A percentile compares a stretch with the other conserved stretches of the same genome.
These are phyloP conservation scores for Leccinum longicurvipes DNA, from an alignment of 768 basidiomycete genomes.

Conservation along the genomic window DNA sequence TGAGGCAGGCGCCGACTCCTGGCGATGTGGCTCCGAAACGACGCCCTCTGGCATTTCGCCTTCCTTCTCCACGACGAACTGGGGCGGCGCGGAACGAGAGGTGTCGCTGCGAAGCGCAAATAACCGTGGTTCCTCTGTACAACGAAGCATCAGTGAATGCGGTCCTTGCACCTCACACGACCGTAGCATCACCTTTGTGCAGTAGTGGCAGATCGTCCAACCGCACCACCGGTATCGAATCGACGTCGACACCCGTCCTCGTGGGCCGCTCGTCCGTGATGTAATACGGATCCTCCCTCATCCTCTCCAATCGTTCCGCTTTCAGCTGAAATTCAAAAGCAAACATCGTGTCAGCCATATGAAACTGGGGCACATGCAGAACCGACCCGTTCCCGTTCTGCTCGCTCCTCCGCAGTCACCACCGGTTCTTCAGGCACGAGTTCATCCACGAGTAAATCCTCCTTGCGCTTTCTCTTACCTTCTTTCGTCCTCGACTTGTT, in stretches of 20 bases:
- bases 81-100: constrained; percentile 40
- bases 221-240: constrained; percentile 87
- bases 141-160: constrained; percentile 22
- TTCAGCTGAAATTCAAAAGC: constrained; percentile 50
- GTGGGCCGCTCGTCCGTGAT: constrained; percentile 62
- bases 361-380: background rate
- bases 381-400: constrained; percentile 62
- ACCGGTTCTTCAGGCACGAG: constrained; percentile 38
- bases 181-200: constrained; percentile 26
- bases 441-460: constrained; percentile 21
- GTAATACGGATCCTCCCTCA: constrained; percentile 90
- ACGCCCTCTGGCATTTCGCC: constrained; percentile 85
- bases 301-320: constrained; percentile 69
- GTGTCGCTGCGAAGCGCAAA: constrained; percentile 44
- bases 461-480: constrained; percentile 47
- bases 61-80: constrained; percentile 65
- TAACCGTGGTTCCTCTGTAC: constrained; percentile 35
- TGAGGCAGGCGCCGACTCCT: constrained; percentile 26
- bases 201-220: constrained; percentile 65
- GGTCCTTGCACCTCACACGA: background rate
- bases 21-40: constrained; percentile 16
- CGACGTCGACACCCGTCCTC: constrained; percentile 51
- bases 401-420: constrained; percentile 58
- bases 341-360: constrained; percentile 3
- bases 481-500: constrained; percentile 30